A percentile compares a stretch with the other conserved stretches of the same genome.
These are phyloP conservation scores for Leccinum imitatum DNA, from an alignment of 768 basidiomycete genomes.

Conservation along the genomic window DNA sequence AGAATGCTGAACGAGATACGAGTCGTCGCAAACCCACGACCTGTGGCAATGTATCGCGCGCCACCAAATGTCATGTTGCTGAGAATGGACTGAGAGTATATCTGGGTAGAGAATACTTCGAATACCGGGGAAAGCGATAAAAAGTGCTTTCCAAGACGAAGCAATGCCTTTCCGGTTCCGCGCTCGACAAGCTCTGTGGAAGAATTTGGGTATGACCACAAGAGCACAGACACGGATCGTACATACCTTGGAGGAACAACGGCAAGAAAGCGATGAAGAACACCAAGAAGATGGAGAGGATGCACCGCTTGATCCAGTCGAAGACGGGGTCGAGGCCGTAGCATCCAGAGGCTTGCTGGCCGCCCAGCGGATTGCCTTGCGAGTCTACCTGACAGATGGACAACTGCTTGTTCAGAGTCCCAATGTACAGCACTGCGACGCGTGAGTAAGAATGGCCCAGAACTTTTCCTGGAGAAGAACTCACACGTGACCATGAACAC, in stretches of 20 bases:
- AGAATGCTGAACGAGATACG: conserved; percentile 95
- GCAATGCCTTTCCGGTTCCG: conserved; percentile 90
- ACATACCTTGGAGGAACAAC: conserved; percentile 88
- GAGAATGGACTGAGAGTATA: conserved; percentile 95
- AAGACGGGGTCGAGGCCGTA: conserved; percentile 97
- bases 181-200: conserved; percentile 87
- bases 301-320: conserved; percentile 96
- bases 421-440: conserved; percentile 80
- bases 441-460: conserved; percentile 8
- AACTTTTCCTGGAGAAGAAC: conserved; percentile 33
- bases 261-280: conserved; percentile 98
- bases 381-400: conserved; percentile 86
- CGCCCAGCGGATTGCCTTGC: conserved; percentile 72
- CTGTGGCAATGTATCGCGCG: conserved; percentile 38
- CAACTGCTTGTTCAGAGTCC: conserved; percentile 93
- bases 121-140: conserved; percentile 95
- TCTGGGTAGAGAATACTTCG: conserved; percentile 98
- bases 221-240: background rate
- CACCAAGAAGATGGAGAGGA: conserved; percentile 97
- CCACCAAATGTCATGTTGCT: conserved; percentile 96
- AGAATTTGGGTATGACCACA: conserved; percentile 3
- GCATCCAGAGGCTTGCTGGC: conserved; percentile 76
- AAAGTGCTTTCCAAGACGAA: conserved; percentile 96
- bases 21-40: conserved; percentile 97
- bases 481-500: conserved; percentile 93